Percentiles rank a stretch among this genome's conserved stretches.
These are phyloP conservation scores for Bruguiera gymnorhiza DNA, from an alignment of 345 rosid genomes.

Conservation along the genomic window DNA sequence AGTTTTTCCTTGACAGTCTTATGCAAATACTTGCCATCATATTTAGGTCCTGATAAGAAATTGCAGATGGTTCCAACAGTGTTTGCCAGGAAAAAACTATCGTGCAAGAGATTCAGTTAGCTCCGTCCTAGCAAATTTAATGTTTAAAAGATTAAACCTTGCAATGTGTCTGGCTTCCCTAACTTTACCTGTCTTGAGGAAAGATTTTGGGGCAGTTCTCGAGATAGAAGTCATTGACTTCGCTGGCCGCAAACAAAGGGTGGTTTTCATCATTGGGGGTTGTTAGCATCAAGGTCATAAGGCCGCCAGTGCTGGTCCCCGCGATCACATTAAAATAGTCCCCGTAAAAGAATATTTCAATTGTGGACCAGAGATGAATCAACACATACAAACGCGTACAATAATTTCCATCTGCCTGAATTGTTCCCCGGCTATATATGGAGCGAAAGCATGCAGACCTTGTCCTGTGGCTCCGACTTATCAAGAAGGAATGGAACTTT, in stretches of 20 bases:
- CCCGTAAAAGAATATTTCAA: too few species aligned
- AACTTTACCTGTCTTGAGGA: constrained; percentile 6
- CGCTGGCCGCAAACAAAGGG: constrained; percentile 62
- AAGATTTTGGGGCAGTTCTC: constrained; percentile 22
- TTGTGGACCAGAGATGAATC: too few species aligned
- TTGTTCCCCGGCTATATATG: too few species aligned
- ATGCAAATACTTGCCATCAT: constrained; percentile 55
- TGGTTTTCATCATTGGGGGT: constrained; percentile 52
- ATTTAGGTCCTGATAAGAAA: constrained; percentile 55
- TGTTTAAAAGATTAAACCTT: neutral
- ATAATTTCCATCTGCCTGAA: too few species aligned
- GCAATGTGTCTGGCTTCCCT: too few species aligned
- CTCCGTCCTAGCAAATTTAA: neutral
- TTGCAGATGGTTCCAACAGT: constrained; percentile 29
- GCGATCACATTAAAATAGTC: constrained; percentile 69
- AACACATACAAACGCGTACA: too few species aligned
- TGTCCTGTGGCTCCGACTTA: too few species aligned
- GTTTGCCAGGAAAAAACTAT: constrained; percentile 22
- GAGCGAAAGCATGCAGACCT: too few species aligned
- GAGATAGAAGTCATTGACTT: constrained; percentile 35
- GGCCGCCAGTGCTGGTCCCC: constrained; percentile 75
- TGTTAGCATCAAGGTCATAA: constrained; percentile 63
- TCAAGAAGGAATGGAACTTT: too few species aligned
- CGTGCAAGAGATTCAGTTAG: neutral
- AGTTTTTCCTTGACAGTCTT: constrained; percentile 37